Percentiles rank a stretch among this genome's conserved stretches.
These are phyloP conservation scores for Penicillium canescens DNA, from an alignment of 495 filamentous ascomycete genomes.

Conservation along the genomic window DNA sequence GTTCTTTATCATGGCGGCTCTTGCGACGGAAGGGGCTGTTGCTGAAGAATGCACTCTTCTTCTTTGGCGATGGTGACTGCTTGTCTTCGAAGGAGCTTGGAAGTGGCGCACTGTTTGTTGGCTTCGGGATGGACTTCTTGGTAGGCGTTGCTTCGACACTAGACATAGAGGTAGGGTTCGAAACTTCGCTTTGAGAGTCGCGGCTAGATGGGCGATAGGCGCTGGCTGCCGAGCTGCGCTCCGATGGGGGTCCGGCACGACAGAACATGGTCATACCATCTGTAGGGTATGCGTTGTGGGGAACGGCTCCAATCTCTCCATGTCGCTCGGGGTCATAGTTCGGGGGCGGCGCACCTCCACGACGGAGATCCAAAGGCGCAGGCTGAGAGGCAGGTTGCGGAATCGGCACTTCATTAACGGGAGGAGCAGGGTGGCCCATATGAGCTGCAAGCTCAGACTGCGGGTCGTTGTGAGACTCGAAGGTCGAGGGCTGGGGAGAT, in stretches of 20 bases:
- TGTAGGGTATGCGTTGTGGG: slow-evolving; percentile 91
- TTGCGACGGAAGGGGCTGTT: slow-evolving; percentile 94
- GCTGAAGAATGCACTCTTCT: slow-evolving; percentile 91
- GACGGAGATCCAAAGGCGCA: slow-evolving; percentile 50
- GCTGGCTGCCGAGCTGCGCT: slow-evolving; percentile 75
- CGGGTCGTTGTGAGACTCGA: slow-evolving; percentile 86
- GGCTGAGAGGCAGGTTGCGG: slow-evolving; percentile 37
- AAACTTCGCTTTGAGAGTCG: slow-evolving; percentile 89
- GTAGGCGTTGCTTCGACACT: slow-evolving; percentile 64
- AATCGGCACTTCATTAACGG: slow-evolving; percentile 38
- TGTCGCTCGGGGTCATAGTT: slow-evolving; percentile 59
- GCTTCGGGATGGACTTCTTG: slow-evolving; percentile 69
- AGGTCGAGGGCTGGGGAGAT: slow-evolving; percentile 83
- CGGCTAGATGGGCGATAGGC: slow-evolving; percentile 79
- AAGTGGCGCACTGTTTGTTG: slow-evolving; percentile 47
- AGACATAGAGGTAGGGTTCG: slow-evolving; percentile 86
- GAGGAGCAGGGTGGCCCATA: slow-evolving; percentile 56
- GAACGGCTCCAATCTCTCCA: slow-evolving; percentile 66
- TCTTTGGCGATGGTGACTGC: slow-evolving; percentile 62
- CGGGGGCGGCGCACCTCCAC: slow-evolving; percentile 48
- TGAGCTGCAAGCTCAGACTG: slow-evolving; percentile 66
- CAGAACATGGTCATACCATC: slow-evolving; percentile 99
- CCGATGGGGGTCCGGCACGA: slow-evolving; percentile 80
- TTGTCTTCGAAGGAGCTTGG: slow-evolving; percentile 58
- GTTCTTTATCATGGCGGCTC: slow-evolving; percentile 83